Conservation (phyloP, 2,329 filamentous ascomycete species). For the Endoconidiophora polonica region DNA sequence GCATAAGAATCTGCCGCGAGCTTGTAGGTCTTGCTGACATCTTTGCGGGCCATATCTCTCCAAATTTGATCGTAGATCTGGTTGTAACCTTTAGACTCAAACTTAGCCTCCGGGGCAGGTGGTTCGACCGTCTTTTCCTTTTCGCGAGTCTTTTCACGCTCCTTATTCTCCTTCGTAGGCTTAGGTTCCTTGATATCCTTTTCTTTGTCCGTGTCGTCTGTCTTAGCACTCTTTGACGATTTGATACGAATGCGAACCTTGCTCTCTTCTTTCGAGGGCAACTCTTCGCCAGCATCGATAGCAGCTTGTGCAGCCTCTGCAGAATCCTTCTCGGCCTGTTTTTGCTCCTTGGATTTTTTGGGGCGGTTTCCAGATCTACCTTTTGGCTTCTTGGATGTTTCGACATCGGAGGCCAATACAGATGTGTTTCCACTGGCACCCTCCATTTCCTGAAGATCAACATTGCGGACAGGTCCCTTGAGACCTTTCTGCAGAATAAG, state of each 20-base stretch:
- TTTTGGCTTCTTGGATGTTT: constrained; percentile 36
- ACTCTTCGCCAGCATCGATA: constrained; percentile 59
- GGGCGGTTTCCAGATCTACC: constrained; percentile 48
- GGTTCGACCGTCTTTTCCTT: constrained; percentile 30
- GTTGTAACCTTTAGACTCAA: constrained; percentile 83
- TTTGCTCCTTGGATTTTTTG: constrained; percentile 82
- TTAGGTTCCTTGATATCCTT: constrained; percentile 29
- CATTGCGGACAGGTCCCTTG: constrained; percentile 52
- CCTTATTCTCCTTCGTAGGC: constrained; percentile 27
- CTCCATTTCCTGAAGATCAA: constrained; percentile 61
- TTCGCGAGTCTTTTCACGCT: constrained; percentile 27
- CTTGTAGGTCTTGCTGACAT: constrained; percentile 82
- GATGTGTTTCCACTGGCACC: constrained; percentile 64
- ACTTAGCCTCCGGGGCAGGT: constrained; percentile 43
- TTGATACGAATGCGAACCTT: constrained; percentile 47
- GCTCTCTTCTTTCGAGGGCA: constrained; percentile 41
- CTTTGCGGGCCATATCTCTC: constrained; percentile 84
- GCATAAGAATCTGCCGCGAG: constrained; percentile 72
- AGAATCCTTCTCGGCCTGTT: constrained; percentile 63
- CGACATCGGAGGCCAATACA: constrained; percentile 53
- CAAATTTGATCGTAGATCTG: constrained; percentile 97
- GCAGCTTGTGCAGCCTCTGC: constrained; percentile 80
- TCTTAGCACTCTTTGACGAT: constrained; percentile 19
- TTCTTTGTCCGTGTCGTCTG: constrained; percentile 18
- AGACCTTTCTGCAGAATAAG: constrained; percentile 73